Percentiles rank a stretch among this genome's conserved stretches.
Evolutionary conservation across 331 rosid species (phyloP).

Genomic region (Quercus phellos): DNA sequence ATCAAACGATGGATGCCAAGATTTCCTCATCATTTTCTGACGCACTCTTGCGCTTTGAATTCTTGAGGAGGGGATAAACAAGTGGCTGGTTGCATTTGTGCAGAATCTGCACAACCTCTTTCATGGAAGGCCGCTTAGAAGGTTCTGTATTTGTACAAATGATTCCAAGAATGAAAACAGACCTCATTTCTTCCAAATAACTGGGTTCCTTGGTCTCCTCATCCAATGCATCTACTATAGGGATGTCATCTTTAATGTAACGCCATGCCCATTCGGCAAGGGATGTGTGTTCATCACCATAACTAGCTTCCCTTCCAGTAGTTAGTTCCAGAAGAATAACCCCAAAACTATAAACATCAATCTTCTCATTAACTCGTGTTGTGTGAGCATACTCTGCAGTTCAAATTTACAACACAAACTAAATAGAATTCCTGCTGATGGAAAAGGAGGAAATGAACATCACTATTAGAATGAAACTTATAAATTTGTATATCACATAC

Average conservation of each 20-base stretch:
- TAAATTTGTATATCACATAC: conserved; percentile 25
- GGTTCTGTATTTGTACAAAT: conserved; percentile 51
- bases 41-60: conserved; percentile 22
- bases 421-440: neutral
- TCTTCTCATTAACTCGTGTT: conserved; percentile 60
- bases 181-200: conserved; percentile 51
- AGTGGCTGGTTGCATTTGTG: conserved; percentile 10
- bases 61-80: conserved; percentile 45
- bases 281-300: conserved; percentile 60
- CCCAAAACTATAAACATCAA: conserved; percentile 81
- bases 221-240: conserved; percentile 49
- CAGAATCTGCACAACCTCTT: conserved; percentile 46
- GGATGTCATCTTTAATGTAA: conserved; percentile 32
- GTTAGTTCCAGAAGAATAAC: conserved; percentile 69
- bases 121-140: conserved; percentile 61
- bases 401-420: neutral
- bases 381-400: conserved; percentile 68
- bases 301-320: conserved; percentile 68
- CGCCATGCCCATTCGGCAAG: conserved; percentile 75
- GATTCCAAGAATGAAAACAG: conserved; percentile 59
- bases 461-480: neutral
- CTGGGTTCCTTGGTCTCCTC: conserved; percentile 41
- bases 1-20: neutral
- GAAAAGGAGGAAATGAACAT: neutral
- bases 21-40: conserved; percentile 15